Evolutionary conservation across 1,284 basidiomycete genomes (phyloP).

Genomic region (Irpex sp.): DNA sequence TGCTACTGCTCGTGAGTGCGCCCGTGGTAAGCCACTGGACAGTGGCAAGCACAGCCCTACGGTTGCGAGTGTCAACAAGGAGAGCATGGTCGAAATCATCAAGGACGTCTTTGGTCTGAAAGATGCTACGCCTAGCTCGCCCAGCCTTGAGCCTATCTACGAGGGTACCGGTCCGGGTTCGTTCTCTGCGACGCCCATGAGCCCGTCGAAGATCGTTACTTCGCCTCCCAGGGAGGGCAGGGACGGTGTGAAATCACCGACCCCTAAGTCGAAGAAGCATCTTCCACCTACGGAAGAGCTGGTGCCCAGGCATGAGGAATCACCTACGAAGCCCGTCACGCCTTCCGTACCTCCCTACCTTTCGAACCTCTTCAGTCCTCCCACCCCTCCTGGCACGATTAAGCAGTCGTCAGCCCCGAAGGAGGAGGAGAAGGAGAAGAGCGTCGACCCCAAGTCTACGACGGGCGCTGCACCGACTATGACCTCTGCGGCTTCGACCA

Average conservation of each 20-base stretch:
- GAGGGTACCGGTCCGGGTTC: conserved; percentile 9
- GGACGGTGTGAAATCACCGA: conserved; percentile 4
- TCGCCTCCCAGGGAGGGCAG: not conserved
- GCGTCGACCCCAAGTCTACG: not conserved
- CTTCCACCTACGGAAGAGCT: not conserved
- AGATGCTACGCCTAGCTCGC: conserved; percentile 20
- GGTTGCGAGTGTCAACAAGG: conserved; percentile 33
- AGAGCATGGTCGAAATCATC: conserved; percentile 33
- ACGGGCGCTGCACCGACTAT: not conserved
- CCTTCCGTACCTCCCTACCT: conserved; percentile 3
- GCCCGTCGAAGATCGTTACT: conserved; percentile 10
- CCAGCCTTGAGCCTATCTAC: conserved; percentile 24
- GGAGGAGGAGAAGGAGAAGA: conserved; percentile 2
- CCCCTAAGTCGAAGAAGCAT: not conserved
- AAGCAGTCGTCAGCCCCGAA: not conserved
- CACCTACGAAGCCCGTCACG: not conserved
- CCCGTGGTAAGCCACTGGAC: conserved; percentile 36
- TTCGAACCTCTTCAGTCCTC: not conserved
- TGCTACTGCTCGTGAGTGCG: conserved; percentile 54
- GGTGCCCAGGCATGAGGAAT: not conserved
- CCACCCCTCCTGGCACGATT: not conserved
- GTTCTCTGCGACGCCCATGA: conserved; percentile 10
- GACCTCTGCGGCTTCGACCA: not conserved
- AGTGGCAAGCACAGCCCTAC: conserved; percentile 37
- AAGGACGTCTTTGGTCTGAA: conserved; percentile 29